Evolutionary conservation across 2,329 filamentous ascomycete genomes (phyloP), one percentile per base, ranked within the genome.

Genomic region (Aspergillus brasiliensis): DNA sequence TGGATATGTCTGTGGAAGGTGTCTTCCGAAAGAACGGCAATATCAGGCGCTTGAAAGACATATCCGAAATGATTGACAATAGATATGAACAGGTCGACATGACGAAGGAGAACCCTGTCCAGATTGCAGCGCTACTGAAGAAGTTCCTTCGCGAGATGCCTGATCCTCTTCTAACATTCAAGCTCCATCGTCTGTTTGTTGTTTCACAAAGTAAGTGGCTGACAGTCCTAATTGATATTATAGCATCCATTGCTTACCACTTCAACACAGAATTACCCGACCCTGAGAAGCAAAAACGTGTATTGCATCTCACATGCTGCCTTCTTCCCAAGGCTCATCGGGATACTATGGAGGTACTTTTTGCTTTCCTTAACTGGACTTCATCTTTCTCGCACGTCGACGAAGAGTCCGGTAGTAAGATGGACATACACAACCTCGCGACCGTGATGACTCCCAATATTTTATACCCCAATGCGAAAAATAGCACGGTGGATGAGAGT

Each of bases 21-120:
- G 93, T 99, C 21, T 99, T 99, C 86, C 88, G 95, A 68, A 99
- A 99, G 84, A 99, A 98, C 71, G 95, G 95, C 69, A 99, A 98
- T 76, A 97, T 99, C 80, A 94, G 95, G 76, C 91, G 93, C 67
- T 83, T 97, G 47, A 91, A 91, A 67, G 93, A 97, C 62, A 82
- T 96, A 6, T 89, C 92, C 40, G 91, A 96, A 58, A 83, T 88
- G 68, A 92, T 99, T 65, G 95, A 99, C 75, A 86, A 86, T 47
- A 94, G 92, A 44, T 91, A 90, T 61, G 92, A 96, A 65, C 86
- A 89, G 57, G 88, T 97, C 58, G 92, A 96, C 73, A 85, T 98
- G 69, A 91, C 88, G 70, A 88, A 91, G 65, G 92, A 97, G 74
- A 93, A 89, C 59, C 93, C 96, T 1, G 92, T 99, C 21, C 95